Conservation (phyloP, 257 asterid genomes). For the Striga asiatica region DNA sequence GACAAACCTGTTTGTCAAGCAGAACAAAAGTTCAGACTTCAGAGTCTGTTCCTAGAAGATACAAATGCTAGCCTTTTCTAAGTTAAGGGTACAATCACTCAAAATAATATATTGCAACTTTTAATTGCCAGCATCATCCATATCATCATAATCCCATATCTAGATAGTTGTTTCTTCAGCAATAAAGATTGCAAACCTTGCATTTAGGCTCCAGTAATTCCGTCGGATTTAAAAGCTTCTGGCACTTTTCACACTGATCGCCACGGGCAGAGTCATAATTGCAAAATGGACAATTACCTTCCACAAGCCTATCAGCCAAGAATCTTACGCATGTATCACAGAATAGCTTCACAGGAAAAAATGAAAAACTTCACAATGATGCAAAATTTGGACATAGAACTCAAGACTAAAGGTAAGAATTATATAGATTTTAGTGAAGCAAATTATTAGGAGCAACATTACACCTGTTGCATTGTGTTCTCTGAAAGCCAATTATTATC, state of each 20-base stretch:
- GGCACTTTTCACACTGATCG: constrained; percentile 90
- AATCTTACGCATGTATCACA: constrained; percentile 63
- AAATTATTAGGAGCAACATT: neutral
- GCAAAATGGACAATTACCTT: constrained; percentile 83
- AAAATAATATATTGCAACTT: neutral
- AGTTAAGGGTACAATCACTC: neutral
- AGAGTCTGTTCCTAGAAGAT: neutral
- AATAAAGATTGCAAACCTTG: constrained; percentile 43
- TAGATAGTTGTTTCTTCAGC: neutral
- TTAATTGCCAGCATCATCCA: neutral
- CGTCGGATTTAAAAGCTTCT: constrained; percentile 76
- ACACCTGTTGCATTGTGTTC: constrained; percentile 77
- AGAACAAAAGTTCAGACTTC: neutral
- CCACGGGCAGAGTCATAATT: constrained; percentile 86
- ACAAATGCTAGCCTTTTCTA: neutral
- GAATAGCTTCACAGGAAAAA: constrained; percentile 40
- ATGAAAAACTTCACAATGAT: neutral
- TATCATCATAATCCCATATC: neutral
- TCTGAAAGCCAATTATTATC: constrained; percentile 72
- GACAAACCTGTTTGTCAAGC: constrained; percentile 51
- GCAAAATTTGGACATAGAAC: neutral
- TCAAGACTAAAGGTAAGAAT: neutral
- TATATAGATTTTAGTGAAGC: neutral
- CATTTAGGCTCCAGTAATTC: constrained; percentile 72
- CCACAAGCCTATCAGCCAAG: constrained; percentile 83